Conservation (phyloP, 305 asterid species). For the Fraxinus sp. region DNA sequence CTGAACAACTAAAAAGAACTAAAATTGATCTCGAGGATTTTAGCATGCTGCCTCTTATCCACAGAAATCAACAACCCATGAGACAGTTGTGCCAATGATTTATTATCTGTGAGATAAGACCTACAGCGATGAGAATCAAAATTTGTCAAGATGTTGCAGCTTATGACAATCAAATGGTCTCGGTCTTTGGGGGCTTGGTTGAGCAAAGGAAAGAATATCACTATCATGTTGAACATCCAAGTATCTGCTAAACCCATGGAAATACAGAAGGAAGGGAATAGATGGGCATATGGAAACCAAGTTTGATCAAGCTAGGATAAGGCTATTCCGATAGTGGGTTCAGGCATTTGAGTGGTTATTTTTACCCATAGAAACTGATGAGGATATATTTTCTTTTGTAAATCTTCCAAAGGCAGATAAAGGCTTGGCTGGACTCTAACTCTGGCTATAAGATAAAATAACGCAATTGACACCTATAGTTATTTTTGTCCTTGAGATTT, state of each 20-base stretch:
- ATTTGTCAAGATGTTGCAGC: not conserved
- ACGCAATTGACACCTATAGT: not conserved
- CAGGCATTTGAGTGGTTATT: not conserved
- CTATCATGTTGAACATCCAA: not conserved
- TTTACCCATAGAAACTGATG: not conserved
- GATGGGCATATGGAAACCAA: not conserved
- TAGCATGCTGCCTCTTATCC: not conserved
- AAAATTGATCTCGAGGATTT: not conserved
- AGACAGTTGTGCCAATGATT: not conserved
- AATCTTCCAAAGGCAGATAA: not conserved
- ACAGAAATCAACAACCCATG: not conserved
- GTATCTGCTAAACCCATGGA: not conserved
- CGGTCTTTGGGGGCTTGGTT: not conserved
- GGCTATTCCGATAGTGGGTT: not conserved
- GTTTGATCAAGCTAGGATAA: not conserved
- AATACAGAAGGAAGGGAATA: not conserved
- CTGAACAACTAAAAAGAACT: not conserved
- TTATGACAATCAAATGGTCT: not conserved
- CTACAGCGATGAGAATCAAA: not conserved
- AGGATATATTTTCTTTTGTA: not conserved
- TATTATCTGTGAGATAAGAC: not conserved
- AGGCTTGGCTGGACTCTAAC: not conserved
- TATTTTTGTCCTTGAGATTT: not conserved
- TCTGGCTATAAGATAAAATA: not conserved
- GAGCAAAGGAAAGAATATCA: not conserved